phyloP scores from a whole-genome alignment of 495 filamentous ascomycete genomes.

The Hypoxylon crocopeplum region DNA sequence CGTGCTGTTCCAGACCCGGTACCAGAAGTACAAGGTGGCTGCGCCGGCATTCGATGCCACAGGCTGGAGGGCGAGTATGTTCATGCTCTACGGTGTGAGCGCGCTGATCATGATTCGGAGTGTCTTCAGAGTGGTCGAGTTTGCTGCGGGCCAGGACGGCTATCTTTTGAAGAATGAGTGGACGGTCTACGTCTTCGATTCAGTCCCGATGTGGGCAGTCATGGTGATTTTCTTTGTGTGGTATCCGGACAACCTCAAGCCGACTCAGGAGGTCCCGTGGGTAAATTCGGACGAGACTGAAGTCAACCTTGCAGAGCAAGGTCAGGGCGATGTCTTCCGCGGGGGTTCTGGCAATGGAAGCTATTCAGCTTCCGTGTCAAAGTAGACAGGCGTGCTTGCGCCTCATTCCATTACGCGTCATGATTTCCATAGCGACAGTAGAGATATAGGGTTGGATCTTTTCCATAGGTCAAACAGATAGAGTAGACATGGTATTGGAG shows the following conservation, averaged over 20 bases:
- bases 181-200: slow-evolving; percentile 69
- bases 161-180: slow-evolving; percentile 59
- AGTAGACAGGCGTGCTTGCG: neutral
- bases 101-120: slow-evolving; percentile 66
- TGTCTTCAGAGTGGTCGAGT: slow-evolving; percentile 67
- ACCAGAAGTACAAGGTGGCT: slow-evolving; percentile 9
- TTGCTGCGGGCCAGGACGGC: slow-evolving; percentile 60
- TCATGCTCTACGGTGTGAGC: slow-evolving; percentile 61
- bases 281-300: neutral
- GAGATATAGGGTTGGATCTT: neutral
- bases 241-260: slow-evolving; percentile 15
- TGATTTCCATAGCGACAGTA: no score
- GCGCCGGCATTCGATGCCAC: neutral
- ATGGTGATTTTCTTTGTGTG: slow-evolving; percentile 47
- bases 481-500: no score
- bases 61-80: slow-evolving; percentile 58
- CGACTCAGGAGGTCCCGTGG: neutral
- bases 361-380: neutral
- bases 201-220: slow-evolving; percentile 60
- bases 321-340: neutral
- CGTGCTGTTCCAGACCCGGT: slow-evolving; percentile 44
- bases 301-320: slow-evolving; percentile 2
- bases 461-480: no score
- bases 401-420: neutral
- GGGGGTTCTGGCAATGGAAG: neutral